Evolutionary conservation across 192 early-diverging fungal genomes (phyloP).

Genomic region (Irineochytrium annulatum): DNA sequence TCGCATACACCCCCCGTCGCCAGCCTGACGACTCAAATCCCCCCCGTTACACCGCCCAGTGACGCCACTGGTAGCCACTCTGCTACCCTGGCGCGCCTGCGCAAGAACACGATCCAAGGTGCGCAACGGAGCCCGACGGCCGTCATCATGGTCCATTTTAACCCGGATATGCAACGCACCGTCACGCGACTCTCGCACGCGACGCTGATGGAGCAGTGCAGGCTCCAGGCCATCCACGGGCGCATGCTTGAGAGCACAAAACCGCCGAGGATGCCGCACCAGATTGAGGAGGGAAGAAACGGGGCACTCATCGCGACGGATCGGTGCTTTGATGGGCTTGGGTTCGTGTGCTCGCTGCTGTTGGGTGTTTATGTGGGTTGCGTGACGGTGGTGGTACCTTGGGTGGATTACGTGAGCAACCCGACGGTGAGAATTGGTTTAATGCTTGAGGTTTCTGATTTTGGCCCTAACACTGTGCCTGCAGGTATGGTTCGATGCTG

Average conservation of each 20-base stretch:
- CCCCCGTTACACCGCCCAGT: no score
- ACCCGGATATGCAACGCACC: constrained; percentile 42
- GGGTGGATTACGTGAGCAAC: constrained; percentile 53
- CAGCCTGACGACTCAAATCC: no score
- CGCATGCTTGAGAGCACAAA: constrained; percentile 42
- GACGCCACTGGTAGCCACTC: not conserved
- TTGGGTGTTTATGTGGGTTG: constrained; percentile 54
- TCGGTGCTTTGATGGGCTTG: constrained; percentile 46
- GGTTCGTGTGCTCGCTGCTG: constrained; percentile 46
- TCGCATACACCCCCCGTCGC: no score
- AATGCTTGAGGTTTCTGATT: not conserved
- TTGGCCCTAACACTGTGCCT: not conserved
- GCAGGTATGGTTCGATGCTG: constrained; percentile 66
- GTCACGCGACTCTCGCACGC: constrained; percentile 50
- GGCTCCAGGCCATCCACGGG: constrained; percentile 51
- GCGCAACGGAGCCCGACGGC: constrained; percentile 34
- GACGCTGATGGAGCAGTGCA: constrained; percentile 54
- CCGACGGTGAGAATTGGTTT: constrained; percentile 23
- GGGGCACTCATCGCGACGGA: constrained; percentile 38
- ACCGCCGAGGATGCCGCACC: not conserved
- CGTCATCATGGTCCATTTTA: constrained; percentile 54
- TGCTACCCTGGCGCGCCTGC: constrained; percentile 1
- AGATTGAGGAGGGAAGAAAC: constrained; percentile 1
- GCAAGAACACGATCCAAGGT: not conserved
- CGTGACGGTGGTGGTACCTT: constrained; percentile 59